Evolutionary conservation across 768 basidiomycete species (phyloP).

Genomic region (Termitomyces sp.): DNA sequence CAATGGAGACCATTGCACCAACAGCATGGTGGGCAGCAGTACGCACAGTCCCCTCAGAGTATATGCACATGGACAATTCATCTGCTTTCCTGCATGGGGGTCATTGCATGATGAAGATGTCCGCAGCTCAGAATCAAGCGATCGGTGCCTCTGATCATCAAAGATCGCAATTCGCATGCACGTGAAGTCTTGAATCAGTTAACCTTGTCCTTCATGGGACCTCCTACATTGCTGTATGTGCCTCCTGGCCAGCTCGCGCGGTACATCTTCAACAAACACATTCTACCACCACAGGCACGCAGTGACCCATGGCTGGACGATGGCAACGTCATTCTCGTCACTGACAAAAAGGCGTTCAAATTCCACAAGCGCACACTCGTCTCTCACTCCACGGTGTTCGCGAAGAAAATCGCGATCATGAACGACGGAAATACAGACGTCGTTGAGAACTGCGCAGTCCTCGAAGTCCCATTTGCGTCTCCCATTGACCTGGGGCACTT

Average conservation of each 20-base stretch:
- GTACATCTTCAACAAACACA: neutral
- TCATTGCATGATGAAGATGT: too few relatives aligned
- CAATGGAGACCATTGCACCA: too few relatives aligned
- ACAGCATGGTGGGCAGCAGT: too few relatives aligned
- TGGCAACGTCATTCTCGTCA: slow-evolving; percentile 15
- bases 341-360: slow-evolving; percentile 8
- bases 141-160: neutral
- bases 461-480: slow-evolving; percentile 3
- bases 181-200: neutral
- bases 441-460: slow-evolving; percentile 6
- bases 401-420: slow-evolving; percentile 2
- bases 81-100: too few relatives aligned
- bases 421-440: slow-evolving; percentile 14
- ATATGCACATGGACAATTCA: too few relatives aligned
- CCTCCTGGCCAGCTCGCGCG: slow-evolving; percentile 2
- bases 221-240: neutral
- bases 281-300: slow-evolving; percentile 11
- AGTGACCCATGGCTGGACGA: slow-evolving; percentile 4
- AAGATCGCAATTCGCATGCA: neutral
- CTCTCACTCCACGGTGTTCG: neutral
- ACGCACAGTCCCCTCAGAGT: too few relatives aligned
- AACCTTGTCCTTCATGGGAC: neutral
- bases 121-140: too few relatives aligned
- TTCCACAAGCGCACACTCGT: slow-evolving; percentile 5
- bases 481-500: slow-evolving; percentile 8